Evolutionary conservation across 768 basidiomycete species (phyloP), one percentile per base, ranked within the genome.

Genomic region (Leucosporidium creatinivorum): DNA sequence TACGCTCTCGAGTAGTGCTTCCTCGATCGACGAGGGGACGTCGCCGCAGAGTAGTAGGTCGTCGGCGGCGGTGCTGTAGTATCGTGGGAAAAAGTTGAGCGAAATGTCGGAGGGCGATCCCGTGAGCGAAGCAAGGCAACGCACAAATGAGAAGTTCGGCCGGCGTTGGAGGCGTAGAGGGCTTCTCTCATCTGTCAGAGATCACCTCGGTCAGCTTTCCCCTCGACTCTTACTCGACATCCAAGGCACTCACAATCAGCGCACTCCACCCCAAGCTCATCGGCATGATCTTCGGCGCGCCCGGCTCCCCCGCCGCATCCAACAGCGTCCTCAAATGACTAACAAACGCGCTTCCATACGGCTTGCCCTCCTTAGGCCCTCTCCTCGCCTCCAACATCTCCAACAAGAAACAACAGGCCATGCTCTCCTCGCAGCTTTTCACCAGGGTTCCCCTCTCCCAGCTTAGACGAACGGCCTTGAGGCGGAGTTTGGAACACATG

Each of bases 391-490:
- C 68, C 33, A 73, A 66, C 65, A 73, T 61, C 50, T 73, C 71
- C 10, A 73, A 60, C 47, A 73, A n/a, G 31, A 69, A 63, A 23
- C 68, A 73, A 28, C 60, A 62, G 28, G 71, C 68, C 65, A 73
- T 65, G 7, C 25, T 57, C 44, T 73, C 71, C 36, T 69, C 68
- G 23, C 48, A 47, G 7, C 62, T 65, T 28, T 59, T 21, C 28
- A 67, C 71, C 13, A 73, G n/a, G 21, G 66, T 67, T 28, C 71
- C 71, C 0, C 68, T n/a, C 9, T 64, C 52, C 71, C 71, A 73
- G 1, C 67, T 66, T 0, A 69, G 4, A 21, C 61, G 54, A 33
- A 73, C 66, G 5, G 71, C 71, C 19, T 39, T 30, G 39, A 21
- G 30, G 15, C 63, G 6, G 19, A 73, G 44, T 26, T 26, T 39